Conservation (phyloP, 2,329 filamentous ascomycete genomes). For the Macrophomina tecta region DNA sequence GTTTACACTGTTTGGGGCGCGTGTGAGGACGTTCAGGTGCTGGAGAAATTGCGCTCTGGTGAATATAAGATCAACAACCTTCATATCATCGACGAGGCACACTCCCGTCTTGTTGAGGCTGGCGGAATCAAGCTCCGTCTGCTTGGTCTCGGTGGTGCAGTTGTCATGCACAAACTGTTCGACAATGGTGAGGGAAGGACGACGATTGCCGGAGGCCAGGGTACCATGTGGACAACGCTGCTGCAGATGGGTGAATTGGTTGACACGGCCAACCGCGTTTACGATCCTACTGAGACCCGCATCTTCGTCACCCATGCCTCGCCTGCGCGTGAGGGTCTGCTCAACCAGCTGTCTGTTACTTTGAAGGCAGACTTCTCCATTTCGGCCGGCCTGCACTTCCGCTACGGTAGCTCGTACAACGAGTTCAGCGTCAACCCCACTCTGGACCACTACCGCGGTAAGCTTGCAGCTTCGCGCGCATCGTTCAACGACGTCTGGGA, state of each 20-base stretch:
- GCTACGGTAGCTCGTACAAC: conserved; percentile 99
- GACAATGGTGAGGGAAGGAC: conserved; percentile 98
- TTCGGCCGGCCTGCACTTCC: conserved; percentile 95
- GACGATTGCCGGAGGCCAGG: conserved; percentile 96
- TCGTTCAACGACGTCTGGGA: conserved; percentile 99
- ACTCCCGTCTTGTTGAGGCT: conserved; percentile 91
- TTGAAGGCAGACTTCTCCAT: conserved; percentile 98
- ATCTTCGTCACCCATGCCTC: conserved; percentile 97
- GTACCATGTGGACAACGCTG: conserved; percentile 99
- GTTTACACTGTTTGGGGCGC: conserved; percentile 99
- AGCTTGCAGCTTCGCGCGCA: conserved; percentile 95
- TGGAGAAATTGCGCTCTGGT: conserved; percentile 95
- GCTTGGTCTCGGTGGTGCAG: conserved; percentile 89
- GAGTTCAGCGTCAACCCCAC: conserved; percentile 99
- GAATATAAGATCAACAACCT: conserved; percentile 98
- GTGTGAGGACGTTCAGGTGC: conserved; percentile 94
- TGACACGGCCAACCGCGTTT: conserved; percentile 96
- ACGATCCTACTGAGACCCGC: conserved; percentile 96
- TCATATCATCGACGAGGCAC: conserved; percentile 97
- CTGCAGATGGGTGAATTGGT: conserved; percentile 98
- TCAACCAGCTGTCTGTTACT: conserved; percentile 97
- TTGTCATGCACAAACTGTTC: conserved; percentile 99
- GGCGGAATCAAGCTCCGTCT: conserved; percentile 95
- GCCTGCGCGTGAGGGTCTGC: conserved; percentile 90
- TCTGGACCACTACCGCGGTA: conserved; percentile 96